phyloP scores from a whole-genome alignment of 2,329 filamentous ascomycete genomes.

The Aspergillus phoenicis region DNA sequence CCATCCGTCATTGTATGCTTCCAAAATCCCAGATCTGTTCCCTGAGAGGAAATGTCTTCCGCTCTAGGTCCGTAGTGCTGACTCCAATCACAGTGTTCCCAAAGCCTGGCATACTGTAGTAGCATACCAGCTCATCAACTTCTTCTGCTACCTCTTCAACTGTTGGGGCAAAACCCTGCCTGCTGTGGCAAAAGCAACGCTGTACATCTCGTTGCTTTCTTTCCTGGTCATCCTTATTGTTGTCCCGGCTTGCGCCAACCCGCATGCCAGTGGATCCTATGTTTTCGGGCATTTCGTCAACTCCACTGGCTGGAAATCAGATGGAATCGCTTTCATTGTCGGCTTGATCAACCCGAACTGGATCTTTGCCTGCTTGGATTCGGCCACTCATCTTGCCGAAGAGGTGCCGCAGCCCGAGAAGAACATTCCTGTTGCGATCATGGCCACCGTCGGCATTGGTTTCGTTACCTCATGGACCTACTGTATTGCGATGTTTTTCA shows the following conservation, averaged over 20 bases:
- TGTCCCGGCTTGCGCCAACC: slow-evolving; percentile 49
- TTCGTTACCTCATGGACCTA: slow-evolving; percentile 54
- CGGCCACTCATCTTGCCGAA: slow-evolving; percentile 55
- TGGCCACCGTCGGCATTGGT: slow-evolving; percentile 48
- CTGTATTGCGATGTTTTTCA: slow-evolving; percentile 54
- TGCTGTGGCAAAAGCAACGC: slow-evolving; percentile 45
- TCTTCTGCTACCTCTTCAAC: slow-evolving; percentile 55
- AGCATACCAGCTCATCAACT: slow-evolving; percentile 51
- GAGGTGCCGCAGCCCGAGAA: slow-evolving; percentile 53
- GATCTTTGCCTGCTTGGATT: slow-evolving; percentile 55
- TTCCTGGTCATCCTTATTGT: slow-evolving; percentile 54
- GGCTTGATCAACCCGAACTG: slow-evolving; percentile 57
- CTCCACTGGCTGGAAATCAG: slow-evolving; percentile 52
- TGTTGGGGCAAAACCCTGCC: slow-evolving; percentile 44
- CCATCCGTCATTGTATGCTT: slow-evolving; percentile 55
- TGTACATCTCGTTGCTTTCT: slow-evolving; percentile 52
- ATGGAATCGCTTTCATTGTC: slow-evolving; percentile 56
- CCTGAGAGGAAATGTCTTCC: neutral
- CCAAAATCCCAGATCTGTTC: neutral
- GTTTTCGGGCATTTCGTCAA: slow-evolving; percentile 58
- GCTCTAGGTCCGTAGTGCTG: slow-evolving; percentile 14
- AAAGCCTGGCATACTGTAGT: slow-evolving; percentile 45
- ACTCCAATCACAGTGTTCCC: slow-evolving; percentile 29
- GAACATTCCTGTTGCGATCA: slow-evolving; percentile 55
- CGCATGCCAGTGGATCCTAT: slow-evolving; percentile 51